Conservation (phyloP, 1,284 basidiomycete genomes). For the Clitocybe nebularis region DNA sequence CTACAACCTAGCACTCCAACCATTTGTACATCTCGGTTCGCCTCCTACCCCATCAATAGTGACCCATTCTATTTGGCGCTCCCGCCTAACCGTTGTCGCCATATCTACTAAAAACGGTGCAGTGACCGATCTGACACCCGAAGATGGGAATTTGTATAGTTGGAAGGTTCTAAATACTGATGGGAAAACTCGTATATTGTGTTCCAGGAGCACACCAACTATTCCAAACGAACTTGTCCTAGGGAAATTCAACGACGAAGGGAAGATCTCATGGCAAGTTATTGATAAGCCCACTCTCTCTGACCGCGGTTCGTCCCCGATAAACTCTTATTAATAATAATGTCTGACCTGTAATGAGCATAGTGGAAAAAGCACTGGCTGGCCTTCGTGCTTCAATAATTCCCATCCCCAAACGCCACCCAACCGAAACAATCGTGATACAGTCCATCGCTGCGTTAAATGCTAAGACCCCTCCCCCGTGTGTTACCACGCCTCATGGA, state of each 20-base stretch:
- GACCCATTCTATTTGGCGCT: constrained; percentile 49
- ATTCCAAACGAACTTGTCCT: constrained; percentile 50
- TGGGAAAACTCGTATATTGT: constrained; percentile 39
- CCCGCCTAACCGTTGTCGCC: constrained; percentile 44
- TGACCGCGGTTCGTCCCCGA: constrained; percentile 30
- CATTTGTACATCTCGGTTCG: constrained; percentile 35
- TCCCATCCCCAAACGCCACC: constrained; percentile 42
- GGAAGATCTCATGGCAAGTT: constrained; percentile 35
- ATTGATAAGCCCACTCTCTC: constrained; percentile 39
- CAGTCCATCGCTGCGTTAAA: no score
- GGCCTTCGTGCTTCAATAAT: constrained; percentile 38
- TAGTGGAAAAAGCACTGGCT: constrained; percentile 41
- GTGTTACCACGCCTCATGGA: constrained; percentile 61
- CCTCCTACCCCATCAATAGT: constrained; percentile 30
- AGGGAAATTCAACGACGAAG: constrained; percentile 31
- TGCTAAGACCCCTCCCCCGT: constrained; percentile 27
- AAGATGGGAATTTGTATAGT: constrained; percentile 36
- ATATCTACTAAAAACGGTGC: constrained; percentile 34
- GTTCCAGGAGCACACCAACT: constrained; percentile 46
- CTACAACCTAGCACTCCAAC: constrained; percentile 38
- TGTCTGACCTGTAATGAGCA: not conserved
- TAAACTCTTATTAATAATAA: not conserved
- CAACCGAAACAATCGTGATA: constrained; percentile 49
- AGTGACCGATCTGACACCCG: constrained; percentile 40
- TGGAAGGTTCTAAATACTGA: constrained; percentile 56